Evolutionary conservation across 2,329 filamentous ascomycete species (phyloP), one percentile per base, ranked within the genome.

Genomic region (Xylaria sp.): DNA sequence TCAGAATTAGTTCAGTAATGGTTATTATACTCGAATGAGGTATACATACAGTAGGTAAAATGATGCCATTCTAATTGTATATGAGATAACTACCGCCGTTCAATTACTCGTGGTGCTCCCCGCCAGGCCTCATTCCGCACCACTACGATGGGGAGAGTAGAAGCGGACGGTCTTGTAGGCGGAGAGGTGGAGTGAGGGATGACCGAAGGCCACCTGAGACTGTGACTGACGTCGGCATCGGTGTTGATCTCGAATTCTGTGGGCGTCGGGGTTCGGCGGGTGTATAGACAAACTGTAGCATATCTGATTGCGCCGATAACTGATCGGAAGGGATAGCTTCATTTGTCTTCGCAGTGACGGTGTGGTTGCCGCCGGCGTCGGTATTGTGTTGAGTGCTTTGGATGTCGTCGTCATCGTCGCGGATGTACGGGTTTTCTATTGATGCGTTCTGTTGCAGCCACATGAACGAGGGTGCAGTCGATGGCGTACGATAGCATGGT

Each of bases 141-240:
- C 3, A 10, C 21, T 25, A 23, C 23, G 12, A 23, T 6, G 47
- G 23, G 6, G 9, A 27, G 9, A 27, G 50, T 8, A 53, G 50
- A 35, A 53, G 50, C 18, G 50, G 50, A 53, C 50, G 50, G 16
- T 53, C 50, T 18, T 53, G 27, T 2, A 53, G 50, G 27, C 25
- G 50, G 27, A 27, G 16, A 53, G 25, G 50, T 13, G 50, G 50
- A 1, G 50, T 18, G 16, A 32, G 25, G 6, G 27, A 13, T 16
- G 13, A 32, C 25, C 9, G 50, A 8, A 16, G 32, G 50, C 5
- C 8, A 32, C 13, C 16, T 32, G 16, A 32, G 27, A 16, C 16
- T 32, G 16, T n/a, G 27, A 16, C 16, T 32, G 27, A n/a, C 9
- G 25, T 32, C 3, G 25, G 18, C 50, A n/a, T 53, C 23, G 50